Base-by-base conservation (phyloP, 164 flowering plant genomes). In the Liriodendron chinense region DNA sequence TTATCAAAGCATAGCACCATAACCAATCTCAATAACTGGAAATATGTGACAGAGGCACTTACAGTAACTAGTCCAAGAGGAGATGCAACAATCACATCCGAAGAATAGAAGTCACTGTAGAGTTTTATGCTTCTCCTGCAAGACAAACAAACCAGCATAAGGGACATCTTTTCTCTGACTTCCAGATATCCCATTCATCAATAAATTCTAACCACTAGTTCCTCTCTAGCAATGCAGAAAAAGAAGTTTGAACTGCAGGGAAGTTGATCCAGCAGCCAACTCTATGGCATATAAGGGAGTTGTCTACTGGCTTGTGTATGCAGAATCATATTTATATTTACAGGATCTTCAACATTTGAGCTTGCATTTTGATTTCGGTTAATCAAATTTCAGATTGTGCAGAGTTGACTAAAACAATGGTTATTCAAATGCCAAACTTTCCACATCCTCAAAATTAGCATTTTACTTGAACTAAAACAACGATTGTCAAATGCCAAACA, bases 11-110 rank as follows among this genome's bases (percentile, higher is more conserved):
- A 20, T 59, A 18, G 16, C 57, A 69, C 13, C n/a, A 47, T 10
- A 47, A 69, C 43, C 56, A 47, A 67, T 69, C 57, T 47, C 12
- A 53, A 69, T 7, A 22, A 69, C 18, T 20, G 24, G 2, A 64
- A 21, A 43, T 63, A 20, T 23, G 22, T 28, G 63, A 48, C 3
- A 21, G 22, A 71, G 49, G n/a, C 23, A 62, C 91, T 86, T 87
- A 90, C 96, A 66, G 82, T 80, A 72, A 84, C 69, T 72, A 94
- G 77, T 47, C 89, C 88, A 28, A 91, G 82, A 79, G 98, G 92
- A 80, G 98, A 94, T 70, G 97, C 97, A 80, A 94, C 83, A 80
- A 94, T 93, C 71, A 93, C 75, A 78, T 94, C 97, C 1, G 98
- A 96, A 13, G 95, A 79, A 80, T 92, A 89, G 77, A 92, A 94